Base-by-base conservation (phyloP, 805 yeast species). In the Cyberlindnera xylosilytica region DNA sequence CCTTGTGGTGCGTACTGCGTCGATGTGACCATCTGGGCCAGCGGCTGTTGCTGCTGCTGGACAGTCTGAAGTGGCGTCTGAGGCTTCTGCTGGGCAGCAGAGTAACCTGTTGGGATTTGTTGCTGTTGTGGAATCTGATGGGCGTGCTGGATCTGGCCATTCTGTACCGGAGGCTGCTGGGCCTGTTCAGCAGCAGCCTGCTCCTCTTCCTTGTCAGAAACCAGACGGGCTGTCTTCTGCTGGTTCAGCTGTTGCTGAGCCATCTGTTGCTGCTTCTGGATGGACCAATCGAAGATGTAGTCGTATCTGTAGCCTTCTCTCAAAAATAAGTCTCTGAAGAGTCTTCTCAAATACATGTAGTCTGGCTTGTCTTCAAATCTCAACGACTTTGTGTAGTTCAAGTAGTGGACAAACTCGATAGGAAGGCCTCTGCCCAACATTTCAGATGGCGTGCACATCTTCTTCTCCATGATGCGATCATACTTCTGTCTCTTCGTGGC, bases 361-460 rank as follows among this genome's bases (percentile, higher is more conserved):
- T 91, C 98, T 10, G 99, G 99, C 63, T 88, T 88, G 64, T 93
- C 98, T 58, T 91, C 98, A 58, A 93, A 91, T 50, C 96, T 77
- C 57, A 91, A 76, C 45, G 93, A 84, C 56, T 93, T 86, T 45
- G 93, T 85, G 63, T 93, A 93, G 56, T 82, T 79, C 74, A 91
- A 74, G 64, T 90, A 91, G 56, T 85, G 58, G 51, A 84, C 80
- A 63, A 91, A 91, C 68, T 91, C 97, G 38, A 76, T 73, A 17
- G 99, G 99, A 54, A 93, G 76, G 7, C 98, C 98, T 58, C 87
- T 80, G 50, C 97, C 90, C 56, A 91, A 75, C 12, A 81, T 76
- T 58, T 87, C 93, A 31, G 90, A 78, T 20, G 95, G 83, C 8
- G 96, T 87, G 38, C 95, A 80, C 79, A 90, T 80, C 66, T 91